Conservation (phyloP, 2,329 filamentous ascomycete species). For the Aspergillus quadricinctus region DNA sequence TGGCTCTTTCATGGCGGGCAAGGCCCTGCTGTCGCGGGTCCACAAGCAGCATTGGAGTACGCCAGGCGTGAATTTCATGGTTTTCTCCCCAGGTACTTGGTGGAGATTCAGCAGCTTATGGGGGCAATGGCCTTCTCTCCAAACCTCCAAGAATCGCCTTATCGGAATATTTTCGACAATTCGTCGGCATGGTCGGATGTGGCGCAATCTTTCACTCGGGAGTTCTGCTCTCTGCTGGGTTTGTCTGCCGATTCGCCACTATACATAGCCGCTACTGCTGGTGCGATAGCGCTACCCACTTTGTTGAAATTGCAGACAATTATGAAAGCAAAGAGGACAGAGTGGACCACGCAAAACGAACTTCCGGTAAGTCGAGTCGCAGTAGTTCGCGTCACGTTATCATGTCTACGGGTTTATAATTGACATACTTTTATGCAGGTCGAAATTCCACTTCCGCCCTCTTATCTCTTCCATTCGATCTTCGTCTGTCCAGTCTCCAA, state of each 20-base stretch:
- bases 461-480: slow-evolving; percentile 81
- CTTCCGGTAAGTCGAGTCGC: slow-evolving; percentile 63
- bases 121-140: slow-evolving; percentile 74
- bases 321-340: slow-evolving; percentile 82
- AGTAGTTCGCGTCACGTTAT: background rate
- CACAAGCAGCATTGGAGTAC: slow-evolving; percentile 64
- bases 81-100: slow-evolving; percentile 70
- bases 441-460: slow-evolving; percentile 61
- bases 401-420: background rate
- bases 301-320: slow-evolving; percentile 84
- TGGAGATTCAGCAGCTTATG: slow-evolving; percentile 76
- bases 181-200: slow-evolving; percentile 76
- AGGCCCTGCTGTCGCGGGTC: slow-evolving; percentile 27
- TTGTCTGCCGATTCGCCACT: slow-evolving; percentile 88
- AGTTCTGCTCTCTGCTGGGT: slow-evolving; percentile 89
- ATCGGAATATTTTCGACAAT: slow-evolving; percentile 71
- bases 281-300: slow-evolving; percentile 83
- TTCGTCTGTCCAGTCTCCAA: slow-evolving; percentile 98
- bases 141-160: slow-evolving; percentile 74
- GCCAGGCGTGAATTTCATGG: slow-evolving; percentile 67
- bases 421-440: slow-evolving; percentile 39
- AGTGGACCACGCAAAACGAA: slow-evolving; percentile 91
- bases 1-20: slow-evolving; percentile 73
- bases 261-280: slow-evolving; percentile 87
- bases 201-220: slow-evolving; percentile 79